These are phyloP conservation scores for Deinandra increscens DNA, from an alignment of 129 eudicot species.

Conservation along the genomic window DNA sequence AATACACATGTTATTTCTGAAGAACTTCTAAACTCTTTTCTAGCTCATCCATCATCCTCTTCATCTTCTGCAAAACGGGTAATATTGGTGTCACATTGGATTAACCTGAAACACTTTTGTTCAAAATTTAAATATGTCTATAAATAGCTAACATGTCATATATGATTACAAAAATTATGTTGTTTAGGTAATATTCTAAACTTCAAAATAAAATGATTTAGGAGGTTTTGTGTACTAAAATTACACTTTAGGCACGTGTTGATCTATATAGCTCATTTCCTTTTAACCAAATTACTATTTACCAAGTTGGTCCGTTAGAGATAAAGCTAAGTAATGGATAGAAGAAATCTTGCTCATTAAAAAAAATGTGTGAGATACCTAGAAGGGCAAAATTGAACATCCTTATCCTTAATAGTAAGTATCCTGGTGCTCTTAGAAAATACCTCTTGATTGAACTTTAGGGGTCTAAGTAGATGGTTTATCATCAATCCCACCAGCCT, in stretches of 20 bases:
- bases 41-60: too few relatives aligned
- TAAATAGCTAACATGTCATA: not conserved
- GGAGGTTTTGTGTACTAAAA: not conserved
- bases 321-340: not conserved
- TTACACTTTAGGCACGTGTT: not conserved
- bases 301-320: not conserved
- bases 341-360: not conserved
- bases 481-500: constrained; percentile 39
- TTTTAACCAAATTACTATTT: not conserved
- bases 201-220: not conserved
- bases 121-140: not conserved
- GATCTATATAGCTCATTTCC: not conserved
- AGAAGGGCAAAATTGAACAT: constrained; percentile 94
- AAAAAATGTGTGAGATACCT: constrained; percentile 45
- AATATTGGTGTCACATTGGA: not conserved
- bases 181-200: not conserved
- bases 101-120: not conserved
- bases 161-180: not conserved
- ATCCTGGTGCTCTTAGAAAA: constrained; percentile 76
- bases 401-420: constrained; percentile 97
- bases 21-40: too few relatives aligned
- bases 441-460: constrained; percentile 69
- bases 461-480: constrained; percentile 51
- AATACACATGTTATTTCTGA: too few relatives aligned
- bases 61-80: too few relatives aligned